A percentile compares a stretch with the other conserved stretches of the same genome.
phyloP scores from a whole-genome alignment of 768 basidiomycete species.

The Trametes maxima region DNA sequence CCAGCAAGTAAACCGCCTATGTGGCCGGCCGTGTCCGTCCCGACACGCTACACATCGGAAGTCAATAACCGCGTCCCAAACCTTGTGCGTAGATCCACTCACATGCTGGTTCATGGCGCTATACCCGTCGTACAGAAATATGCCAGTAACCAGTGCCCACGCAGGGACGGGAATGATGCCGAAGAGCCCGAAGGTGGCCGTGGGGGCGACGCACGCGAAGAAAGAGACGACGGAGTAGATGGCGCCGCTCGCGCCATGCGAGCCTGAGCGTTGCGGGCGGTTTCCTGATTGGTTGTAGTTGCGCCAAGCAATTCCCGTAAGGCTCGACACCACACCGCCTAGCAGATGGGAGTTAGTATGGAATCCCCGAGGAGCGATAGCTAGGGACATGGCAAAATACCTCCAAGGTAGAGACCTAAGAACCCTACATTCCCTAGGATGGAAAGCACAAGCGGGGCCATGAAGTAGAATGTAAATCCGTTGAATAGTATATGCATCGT shows the following conservation, averaged over 20 bases:
- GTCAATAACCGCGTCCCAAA: background rate
- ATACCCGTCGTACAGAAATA: constrained; percentile 63
- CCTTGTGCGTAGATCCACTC: constrained; percentile 8
- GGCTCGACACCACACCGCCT: constrained; percentile 64
- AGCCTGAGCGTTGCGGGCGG: constrained; percentile 34
- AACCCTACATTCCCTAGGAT: constrained; percentile 70
- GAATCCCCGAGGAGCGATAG: background rate
- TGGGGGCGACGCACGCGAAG: constrained; percentile 72
- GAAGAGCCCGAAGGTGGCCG: constrained; percentile 66
- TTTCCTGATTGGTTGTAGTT: constrained; percentile 27
- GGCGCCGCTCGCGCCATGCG: constrained; percentile 79
- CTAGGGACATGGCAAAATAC: constrained; percentile 37
- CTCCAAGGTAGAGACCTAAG: constrained; percentile 71
- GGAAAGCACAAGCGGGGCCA: constrained; percentile 64
- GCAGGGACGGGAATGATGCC: constrained; percentile 80
- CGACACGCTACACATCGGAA: constrained; percentile 43
- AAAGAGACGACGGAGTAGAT: constrained; percentile 71
- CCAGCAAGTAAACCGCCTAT: constrained; percentile 69
- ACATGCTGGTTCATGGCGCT: constrained; percentile 39
- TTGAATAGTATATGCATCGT: constrained; percentile 71
- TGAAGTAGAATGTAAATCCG: constrained; percentile 76
- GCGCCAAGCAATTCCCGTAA: constrained; percentile 53
- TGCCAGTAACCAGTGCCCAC: constrained; percentile 69
- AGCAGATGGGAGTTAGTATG: background rate
- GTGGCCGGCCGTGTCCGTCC: constrained; percentile 66